Percentiles rank a stretch among this genome's conserved stretches.
Evolutionary conservation across 129 eudicot species (phyloP).

Genomic region (Escallonia rubra): DNA sequence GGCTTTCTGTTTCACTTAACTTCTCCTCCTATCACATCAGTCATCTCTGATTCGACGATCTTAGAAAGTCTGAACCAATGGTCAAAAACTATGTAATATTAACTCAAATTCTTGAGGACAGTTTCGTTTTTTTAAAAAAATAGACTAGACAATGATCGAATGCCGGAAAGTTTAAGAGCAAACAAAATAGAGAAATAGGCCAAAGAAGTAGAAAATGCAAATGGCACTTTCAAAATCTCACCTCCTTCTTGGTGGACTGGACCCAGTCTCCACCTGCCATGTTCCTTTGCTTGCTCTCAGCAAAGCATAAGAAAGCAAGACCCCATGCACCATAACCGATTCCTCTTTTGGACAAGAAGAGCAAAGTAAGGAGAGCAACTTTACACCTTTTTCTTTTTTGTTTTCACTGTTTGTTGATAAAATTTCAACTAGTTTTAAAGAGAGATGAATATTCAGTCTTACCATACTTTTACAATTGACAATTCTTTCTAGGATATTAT

Average conservation of each 20-base stretch:
- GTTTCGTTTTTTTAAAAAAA: not conserved
- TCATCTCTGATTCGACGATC: too few relatives aligned
- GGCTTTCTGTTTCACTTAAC: too few relatives aligned
- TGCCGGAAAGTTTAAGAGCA: not conserved
- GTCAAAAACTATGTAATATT: too few relatives aligned
- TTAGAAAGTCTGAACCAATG: too few relatives aligned
- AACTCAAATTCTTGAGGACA: too few relatives aligned
- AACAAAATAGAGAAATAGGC: not conserved
- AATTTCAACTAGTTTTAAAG: not conserved
- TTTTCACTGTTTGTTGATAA: too few relatives aligned
- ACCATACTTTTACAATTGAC: too few relatives aligned
- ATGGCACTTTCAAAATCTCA: not conserved
- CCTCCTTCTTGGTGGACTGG: conserved; percentile 4
- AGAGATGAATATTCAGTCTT: not conserved
- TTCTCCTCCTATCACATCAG: too few relatives aligned
- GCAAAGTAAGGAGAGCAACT: conserved; percentile 12
- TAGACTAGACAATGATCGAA: conserved; percentile 1
- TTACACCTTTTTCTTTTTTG: not conserved
- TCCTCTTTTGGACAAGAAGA: conserved; percentile 1
- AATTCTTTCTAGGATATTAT: too few relatives aligned
- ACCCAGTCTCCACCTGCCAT: conserved; percentile 16
- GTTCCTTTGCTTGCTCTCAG: conserved; percentile 18
- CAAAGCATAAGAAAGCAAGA: conserved; percentile 14
- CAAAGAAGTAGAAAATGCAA: not conserved
- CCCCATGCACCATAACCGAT: not conserved